Base-by-base conservation (phyloP, 2,329 filamentous ascomycete genomes). In the Neofusicoccum umdonicola region DNA sequence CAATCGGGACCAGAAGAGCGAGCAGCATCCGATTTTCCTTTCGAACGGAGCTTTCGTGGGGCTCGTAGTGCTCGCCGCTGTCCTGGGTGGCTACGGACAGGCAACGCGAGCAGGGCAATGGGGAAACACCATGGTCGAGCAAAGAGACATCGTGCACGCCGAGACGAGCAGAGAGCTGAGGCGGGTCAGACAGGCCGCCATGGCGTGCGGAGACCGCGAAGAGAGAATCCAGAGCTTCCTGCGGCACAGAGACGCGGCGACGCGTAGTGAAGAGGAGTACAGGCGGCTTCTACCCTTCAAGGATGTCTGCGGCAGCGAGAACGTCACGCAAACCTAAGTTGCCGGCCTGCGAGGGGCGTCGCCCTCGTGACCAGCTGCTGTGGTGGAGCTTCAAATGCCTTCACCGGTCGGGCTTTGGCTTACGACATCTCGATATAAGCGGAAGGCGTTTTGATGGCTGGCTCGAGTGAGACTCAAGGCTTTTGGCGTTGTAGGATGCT, bases 1-100 rank as follows among this genome's bases (percentile, higher is more conserved):
- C 66, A 64, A 69, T 27, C 74, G 73, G 31, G 68, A 73, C 42
- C 65, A 57, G 71, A 76, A 72, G 75, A 65, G 75, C 68, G 80
- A 78, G 67, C 71, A 71, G 68, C 75, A 73, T 67, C 84, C 85
- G 0, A 70, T 88, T 61, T 90, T 88, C 77, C 88, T 94, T 78
- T 91, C 90, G 65, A 96, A 97, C 72, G 87, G 88, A 47, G 84
- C 88, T 12, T 98, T 98, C 73, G 85, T 89, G 7, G 81, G 86
- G 5, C 77, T 96, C n/a, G 80, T 98, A 6, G 79, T 92, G 35
- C 77, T 88, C 3, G 82, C 93, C 41, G 86, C 90, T 12, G 79
- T 90, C 11, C 77, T 93, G 11, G 92, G 89, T 0, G 88, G 88
- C 17, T 84, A 92, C 66, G 84, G 88, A 11, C 92, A 97, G 76